Evolutionary conservation across 768 basidiomycete species (phyloP), one percentile per base, ranked within the genome.

Genomic region (Suillus americanus): DNA sequence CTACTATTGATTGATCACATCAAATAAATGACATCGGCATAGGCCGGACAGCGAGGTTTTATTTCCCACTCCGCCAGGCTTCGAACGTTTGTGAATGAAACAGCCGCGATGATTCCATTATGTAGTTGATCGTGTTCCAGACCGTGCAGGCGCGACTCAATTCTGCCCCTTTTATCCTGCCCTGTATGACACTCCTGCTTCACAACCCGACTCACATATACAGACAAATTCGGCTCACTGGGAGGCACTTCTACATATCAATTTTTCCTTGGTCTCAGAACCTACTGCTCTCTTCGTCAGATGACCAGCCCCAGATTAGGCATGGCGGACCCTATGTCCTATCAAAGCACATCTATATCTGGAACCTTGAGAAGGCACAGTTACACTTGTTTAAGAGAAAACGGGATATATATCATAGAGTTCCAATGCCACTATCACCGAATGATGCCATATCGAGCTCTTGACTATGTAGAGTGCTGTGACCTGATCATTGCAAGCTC

Each of bases 401-500:
- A 20, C 8, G 20, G 30, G 16, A 12, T 12, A 40, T 20, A 14
- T 9, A 30, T 30, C 30, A 30, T 30, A 30, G 3, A 4, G 30
- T 41, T 41, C 56, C 23, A 57, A 16, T 38, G 23, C 23, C 16
- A 57, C 38, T 38, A 25, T 57, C 37, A 35, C 53, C 35, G 23
- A 25, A 25, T 25, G 2, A 40, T 57, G 25, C 37, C 56, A 5
- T 23, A 37, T 41, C 18, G 38, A 8, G 23, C 25, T 57, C 37
- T 57, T 18, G 23, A 57, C 38, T 59, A 59, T 10, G 56, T 28
- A 7, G 38, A 28, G 20, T 41, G n/a, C 62, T 74, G 79, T 13
- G 76, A 74, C 10, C 78, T 75, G 65, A 94, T 86, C 85, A 92
- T 84, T 33, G 83, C 83, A 55, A 97, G 80, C 75, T 99, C 97